Percentiles rank a stretch among this genome's conserved stretches.
These are phyloP conservation scores for Penicillium sp. DNA, from an alignment of 2,329 filamentous ascomycete species.

Conservation along the genomic window DNA sequence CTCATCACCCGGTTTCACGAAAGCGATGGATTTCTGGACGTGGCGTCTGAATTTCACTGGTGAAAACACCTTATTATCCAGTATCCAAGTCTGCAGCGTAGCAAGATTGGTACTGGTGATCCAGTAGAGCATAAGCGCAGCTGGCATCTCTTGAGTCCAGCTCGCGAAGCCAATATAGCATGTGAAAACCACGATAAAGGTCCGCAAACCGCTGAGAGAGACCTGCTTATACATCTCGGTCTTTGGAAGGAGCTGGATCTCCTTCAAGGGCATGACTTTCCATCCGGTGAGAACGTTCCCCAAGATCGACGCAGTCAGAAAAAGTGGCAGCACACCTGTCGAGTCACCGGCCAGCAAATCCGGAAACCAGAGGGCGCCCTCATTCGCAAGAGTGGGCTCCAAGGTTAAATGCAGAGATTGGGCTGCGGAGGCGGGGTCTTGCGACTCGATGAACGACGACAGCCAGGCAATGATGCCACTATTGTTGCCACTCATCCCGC, in stretches of 20 bases:
- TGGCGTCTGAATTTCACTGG: constrained; percentile 32
- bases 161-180: constrained; percentile 38
- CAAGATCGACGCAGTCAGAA: constrained; percentile 51
- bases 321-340: constrained; percentile 48
- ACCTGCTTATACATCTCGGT: constrained; percentile 25
- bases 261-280: constrained; percentile 19
- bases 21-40: constrained; percentile 34
- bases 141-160: constrained; percentile 39
- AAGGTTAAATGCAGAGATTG: constrained; percentile 29
- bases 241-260: constrained; percentile 28
- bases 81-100: constrained; percentile 39
- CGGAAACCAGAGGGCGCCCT: constrained; percentile 62
- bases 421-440: constrained; percentile 9
- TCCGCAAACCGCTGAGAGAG: constrained; percentile 27
- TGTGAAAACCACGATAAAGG: constrained; percentile 38
- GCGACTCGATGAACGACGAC: constrained; percentile 24
- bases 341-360: constrained; percentile 56
- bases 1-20: constrained; percentile 5
- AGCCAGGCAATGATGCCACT: constrained; percentile 44
- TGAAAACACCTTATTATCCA: constrained; percentile 43
- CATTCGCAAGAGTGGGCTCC: constrained; percentile 52
- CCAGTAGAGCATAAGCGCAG: constrained; percentile 52
- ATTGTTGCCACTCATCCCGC: constrained; percentile 47
- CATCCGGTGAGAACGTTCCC: constrained; percentile 44
- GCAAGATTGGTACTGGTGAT: constrained; percentile 46